Base-by-base conservation (phyloP, 164 flowering plant genomes). In the Umbilicus rupestris region DNA sequence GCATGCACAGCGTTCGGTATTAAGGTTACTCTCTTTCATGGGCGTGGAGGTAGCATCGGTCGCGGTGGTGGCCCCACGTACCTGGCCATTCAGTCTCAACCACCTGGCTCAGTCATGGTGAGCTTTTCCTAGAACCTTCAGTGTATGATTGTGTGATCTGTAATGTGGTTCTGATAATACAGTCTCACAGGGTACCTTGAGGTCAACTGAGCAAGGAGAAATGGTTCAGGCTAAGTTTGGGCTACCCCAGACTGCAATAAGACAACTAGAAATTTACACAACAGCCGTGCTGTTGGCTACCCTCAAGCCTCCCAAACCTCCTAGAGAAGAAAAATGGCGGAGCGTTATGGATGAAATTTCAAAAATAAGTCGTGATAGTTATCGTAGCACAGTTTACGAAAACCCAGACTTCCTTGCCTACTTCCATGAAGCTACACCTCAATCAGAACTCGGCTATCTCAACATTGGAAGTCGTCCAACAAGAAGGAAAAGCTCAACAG, bases 181-280 rank as follows among this genome's bases (percentile, higher is more conserved):
- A 44, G 69, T 64, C 66, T 70, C 33, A 64, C 80, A 92, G 98
- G 98, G 98, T 62, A 90, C 96, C 2, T 84, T 92, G 8, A 79
- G 98, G 20, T 88, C 96, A 70, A 92, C 98, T n/a, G 98, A 92
- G 78, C 98, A 92, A 87, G 98, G 98, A 66, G 98, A 92, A 82
- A 92, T 92, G 98, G 98, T 90, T 55, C 96, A 92, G 70, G 96
- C 98, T 31, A 92, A 92, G 74, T 92, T 92, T 68, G 98, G 98
- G 45, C 75, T 87, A 39, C 90, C 98, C 45, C 88, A 90, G 64
- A 88, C 84, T 7, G 96, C 98, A 1, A 84, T 90, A 28, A 78
- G 98, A 68, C 98, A 92, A 72, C 80, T 90, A 42, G 98, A 92
- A 76, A 87, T 92, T 74, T 92, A 90, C 77, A 88, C 96, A 55